Conservation (phyloP, 1,284 basidiomycete species). For the Heterobasidion irregulare region DNA sequence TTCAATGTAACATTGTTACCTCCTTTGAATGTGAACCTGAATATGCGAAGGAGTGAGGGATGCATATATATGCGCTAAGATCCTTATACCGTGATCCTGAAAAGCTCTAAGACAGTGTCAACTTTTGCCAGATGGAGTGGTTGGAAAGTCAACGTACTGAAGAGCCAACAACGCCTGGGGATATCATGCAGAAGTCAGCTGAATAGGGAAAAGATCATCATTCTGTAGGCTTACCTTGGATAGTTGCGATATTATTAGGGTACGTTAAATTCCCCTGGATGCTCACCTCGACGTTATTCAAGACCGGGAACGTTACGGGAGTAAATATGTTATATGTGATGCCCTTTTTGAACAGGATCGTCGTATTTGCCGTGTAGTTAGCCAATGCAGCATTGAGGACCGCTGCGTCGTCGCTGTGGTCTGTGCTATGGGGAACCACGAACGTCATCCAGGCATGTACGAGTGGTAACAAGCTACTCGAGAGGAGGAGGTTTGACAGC, state of each 20-base stretch:
- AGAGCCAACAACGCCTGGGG: constrained; percentile 13
- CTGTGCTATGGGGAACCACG: constrained; percentile 36
- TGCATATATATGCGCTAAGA: neutral
- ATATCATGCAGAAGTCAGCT: neutral
- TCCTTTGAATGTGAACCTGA: constrained; percentile 42
- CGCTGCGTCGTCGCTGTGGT: constrained; percentile 43
- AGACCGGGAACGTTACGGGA: constrained; percentile 43
- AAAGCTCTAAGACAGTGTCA: constrained; percentile 24
- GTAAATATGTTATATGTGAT: constrained; percentile 52
- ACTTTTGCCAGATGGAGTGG: neutral
- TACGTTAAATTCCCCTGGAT: constrained; percentile 54
- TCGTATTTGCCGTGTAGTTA: constrained; percentile 35
- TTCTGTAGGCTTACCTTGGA: constrained; percentile 34
- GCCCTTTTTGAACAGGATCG: constrained; percentile 48
- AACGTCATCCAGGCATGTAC: constrained; percentile 37
- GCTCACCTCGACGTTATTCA: constrained; percentile 48
- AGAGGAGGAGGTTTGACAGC: neutral
- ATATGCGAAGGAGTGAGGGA: neutral
- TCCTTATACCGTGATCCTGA: constrained; percentile 36
- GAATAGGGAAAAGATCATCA: neutral
- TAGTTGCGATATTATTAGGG: constrained; percentile 40
- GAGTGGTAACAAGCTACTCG: neutral
- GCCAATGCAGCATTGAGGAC: constrained; percentile 31
- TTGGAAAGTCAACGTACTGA: constrained; percentile 24
- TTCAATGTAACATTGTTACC: constrained; percentile 51